A percentile compares a stretch with the other conserved stretches of the same genome.
Conservation (phyloP, 164 flowering plant genomes). For the Aristolochia contorta region DNA sequence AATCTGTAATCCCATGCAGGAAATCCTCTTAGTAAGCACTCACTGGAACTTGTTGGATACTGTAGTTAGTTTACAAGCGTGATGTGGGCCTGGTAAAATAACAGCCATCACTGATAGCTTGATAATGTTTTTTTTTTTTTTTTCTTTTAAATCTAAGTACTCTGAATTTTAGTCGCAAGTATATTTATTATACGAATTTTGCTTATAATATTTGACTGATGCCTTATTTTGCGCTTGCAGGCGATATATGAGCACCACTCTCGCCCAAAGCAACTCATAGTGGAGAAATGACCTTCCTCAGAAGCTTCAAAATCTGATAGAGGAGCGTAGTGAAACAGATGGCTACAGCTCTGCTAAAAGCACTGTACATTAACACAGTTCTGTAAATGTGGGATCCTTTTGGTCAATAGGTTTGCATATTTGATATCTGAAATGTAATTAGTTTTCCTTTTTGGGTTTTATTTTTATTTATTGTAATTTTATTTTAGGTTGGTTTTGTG, state of each 20-base stretch:
- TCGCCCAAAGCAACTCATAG: slow-evolving; percentile 90
- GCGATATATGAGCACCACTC: slow-evolving; percentile 99
- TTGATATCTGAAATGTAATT: slow-evolving; percentile 1
- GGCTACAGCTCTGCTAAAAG: slow-evolving; percentile 98
- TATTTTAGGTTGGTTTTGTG: no score
- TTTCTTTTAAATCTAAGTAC: no score
- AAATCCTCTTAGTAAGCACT: no score
- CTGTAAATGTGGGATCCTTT: slow-evolving; percentile 29
- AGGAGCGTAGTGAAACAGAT: slow-evolving; percentile 98
- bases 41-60: no score
- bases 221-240: slow-evolving; percentile 17
- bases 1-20: background rate
- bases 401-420: background rate
- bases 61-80: no score
- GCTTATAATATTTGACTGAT: background rate
- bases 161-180: background rate
- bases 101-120: no score
- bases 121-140: background rate
- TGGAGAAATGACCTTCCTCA: slow-evolving; percentile 95
- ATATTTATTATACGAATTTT: background rate
- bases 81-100: no score
- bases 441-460: background rate
- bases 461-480: background rate
- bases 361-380: slow-evolving; percentile 92
- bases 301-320: slow-evolving; percentile 84